Base-by-base conservation (phyloP, 192 early-diverging fungal genomes). In the Entomortierella parvispora region DNA sequence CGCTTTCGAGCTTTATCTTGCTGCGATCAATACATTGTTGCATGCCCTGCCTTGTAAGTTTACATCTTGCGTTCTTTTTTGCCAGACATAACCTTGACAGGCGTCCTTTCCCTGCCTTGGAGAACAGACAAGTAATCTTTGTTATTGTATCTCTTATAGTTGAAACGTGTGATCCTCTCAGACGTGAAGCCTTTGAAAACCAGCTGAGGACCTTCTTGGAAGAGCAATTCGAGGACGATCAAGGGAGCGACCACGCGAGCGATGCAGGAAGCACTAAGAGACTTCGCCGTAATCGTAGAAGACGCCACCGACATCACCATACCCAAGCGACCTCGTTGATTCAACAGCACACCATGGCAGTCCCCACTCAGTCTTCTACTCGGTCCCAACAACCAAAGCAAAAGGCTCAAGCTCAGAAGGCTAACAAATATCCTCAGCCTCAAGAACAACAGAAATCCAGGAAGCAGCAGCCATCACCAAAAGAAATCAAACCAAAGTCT, bases 41-140 rank as follows among this genome's bases (percentile, higher is more conserved):
- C 65, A 82, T 32, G 66, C 81, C 17, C 31, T 82, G 6, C 81
- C 81, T 40, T 67, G 81, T 82, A 80, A 62, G 70, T 52, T 20
- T 15, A 14, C 62, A 44, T 44, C 49, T 58, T 22, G 42, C 17
- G 44, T 46, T 25, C 29, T 18, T 18, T 8, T 37, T 7, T 42
- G n/a, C n/a, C n/a, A n/a, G n/a, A n/a, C n/a, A n/a, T n/a, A n/a
- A n/a, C n/a, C n/a, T n/a, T n/a, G n/a, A n/a, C n/a, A n/a, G n/a
- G n/a, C n/a, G n/a, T n/a, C n/a, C n/a, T n/a, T n/a, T n/a, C n/a
- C n/a, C n/a, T n/a, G n/a, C n/a, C n/a, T n/a, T n/a, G n/a, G n/a
- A n/a, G n/a, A n/a, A n/a, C n/a, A n/a, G n/a, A n/a, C n/a, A n/a
- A n/a, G n/a, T n/a, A 25, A 34, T 61, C 18, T 31, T 46, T 37